A percentile compares a stretch with the other conserved stretches of the same genome.
Evolutionary conservation across 2,329 filamentous ascomycete genomes (phyloP).

Genomic region (Helicocarpus griseus): DNA sequence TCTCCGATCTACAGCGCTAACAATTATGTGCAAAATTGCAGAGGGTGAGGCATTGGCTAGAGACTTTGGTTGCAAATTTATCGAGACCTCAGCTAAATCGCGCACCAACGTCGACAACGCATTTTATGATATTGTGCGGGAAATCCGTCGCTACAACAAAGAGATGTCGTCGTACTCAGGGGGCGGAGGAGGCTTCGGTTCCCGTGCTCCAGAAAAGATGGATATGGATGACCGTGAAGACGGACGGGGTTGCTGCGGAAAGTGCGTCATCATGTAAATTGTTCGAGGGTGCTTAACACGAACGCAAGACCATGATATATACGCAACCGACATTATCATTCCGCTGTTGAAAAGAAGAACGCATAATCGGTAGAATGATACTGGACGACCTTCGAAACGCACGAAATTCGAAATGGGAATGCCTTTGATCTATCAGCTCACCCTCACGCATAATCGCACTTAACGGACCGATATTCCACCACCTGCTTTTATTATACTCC

Average conservation of each 20-base stretch:
- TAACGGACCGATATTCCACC: not conserved
- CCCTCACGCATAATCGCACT: not conserved
- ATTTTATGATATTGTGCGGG: conserved; percentile 96
- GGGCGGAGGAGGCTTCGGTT: conserved; percentile 52
- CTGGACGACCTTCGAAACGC: not conserved
- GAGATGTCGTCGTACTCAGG: conserved; percentile 86
- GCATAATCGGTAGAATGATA: not conserved
- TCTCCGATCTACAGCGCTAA: conserved; percentile 1
- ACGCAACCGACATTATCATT: not conserved
- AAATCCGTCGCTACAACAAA: conserved; percentile 97
- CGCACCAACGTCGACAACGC: conserved; percentile 97
- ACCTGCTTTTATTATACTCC: not conserved
- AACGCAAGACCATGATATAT: not conserved
- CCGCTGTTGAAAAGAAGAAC: not conserved
- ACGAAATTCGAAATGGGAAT: not conserved
- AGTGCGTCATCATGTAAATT: conserved; percentile 74
- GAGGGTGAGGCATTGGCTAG: conserved; percentile 82
- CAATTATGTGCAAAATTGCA: conserved; percentile 31
- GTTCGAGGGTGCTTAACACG: not conserved
- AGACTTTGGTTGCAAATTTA: conserved; percentile 93
- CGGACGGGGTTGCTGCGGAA: conserved; percentile 64
- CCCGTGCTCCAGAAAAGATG: conserved; percentile 59
- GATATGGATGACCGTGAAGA: conserved; percentile 55
- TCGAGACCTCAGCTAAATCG: conserved; percentile 97
- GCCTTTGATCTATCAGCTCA: not conserved